Evolutionary conservation across 306 rosid species (phyloP).

Genomic region (Gleditsia sinensis): DNA sequence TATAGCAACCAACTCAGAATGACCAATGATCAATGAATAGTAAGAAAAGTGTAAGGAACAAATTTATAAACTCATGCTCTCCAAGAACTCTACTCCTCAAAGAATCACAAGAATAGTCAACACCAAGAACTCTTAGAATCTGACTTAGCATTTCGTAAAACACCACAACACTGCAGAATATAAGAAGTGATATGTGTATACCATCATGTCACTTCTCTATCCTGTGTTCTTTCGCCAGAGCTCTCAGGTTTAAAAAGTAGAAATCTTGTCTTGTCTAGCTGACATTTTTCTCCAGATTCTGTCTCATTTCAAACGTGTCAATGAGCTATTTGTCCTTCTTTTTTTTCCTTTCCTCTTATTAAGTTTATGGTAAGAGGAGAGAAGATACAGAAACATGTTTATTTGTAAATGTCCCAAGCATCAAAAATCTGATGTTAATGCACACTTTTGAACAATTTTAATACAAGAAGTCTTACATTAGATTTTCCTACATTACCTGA

Average conservation of each 20-base stretch:
- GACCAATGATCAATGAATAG: background rate
- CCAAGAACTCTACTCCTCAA: constrained; percentile 19
- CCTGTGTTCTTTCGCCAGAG: constrained; percentile 14
- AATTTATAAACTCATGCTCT: background rate
- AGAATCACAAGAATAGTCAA: constrained; percentile 8
- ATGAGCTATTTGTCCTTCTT: background rate
- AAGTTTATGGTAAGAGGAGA: background rate
- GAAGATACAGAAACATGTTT: constrained; percentile 9
- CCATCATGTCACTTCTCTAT: constrained; percentile 12
- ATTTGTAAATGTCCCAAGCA: constrained; percentile 15
- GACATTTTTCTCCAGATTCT: constrained; percentile 11
- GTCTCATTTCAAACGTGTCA: constrained; percentile 27
- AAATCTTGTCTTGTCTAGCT: constrained; percentile 2
- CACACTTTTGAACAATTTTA: background rate
- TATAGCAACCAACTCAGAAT: constrained; percentile 22
- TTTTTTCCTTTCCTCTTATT: background rate
- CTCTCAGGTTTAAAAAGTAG: constrained; percentile 22
- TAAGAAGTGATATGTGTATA: constrained; percentile 3
- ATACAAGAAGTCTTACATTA: background rate
- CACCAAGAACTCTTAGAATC: background rate
- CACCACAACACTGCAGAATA: constrained; percentile 12
- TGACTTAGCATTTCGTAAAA: background rate
- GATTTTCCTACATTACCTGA: constrained; percentile 38
- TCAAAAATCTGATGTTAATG: constrained; percentile 9
- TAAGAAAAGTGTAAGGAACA: background rate